phyloP scores from a whole-genome alignment of 495 filamentous ascomycete species.

The Bathelium albidoporum region DNA sequence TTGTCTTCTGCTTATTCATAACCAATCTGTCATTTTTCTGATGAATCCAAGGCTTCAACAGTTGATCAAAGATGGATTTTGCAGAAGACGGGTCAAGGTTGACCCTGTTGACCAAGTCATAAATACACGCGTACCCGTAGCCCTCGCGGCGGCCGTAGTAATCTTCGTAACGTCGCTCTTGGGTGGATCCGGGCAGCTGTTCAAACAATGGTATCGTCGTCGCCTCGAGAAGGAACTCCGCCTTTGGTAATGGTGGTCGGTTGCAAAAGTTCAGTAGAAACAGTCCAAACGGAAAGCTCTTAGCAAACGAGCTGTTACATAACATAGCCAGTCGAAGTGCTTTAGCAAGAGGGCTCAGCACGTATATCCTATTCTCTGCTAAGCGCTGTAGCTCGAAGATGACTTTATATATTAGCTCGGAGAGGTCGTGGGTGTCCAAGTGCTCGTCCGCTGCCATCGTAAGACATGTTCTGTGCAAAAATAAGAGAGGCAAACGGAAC shows the following conservation, averaged over 20 bases:
- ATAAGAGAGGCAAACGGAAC: conserved; percentile 17
- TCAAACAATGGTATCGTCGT: conserved; percentile 21
- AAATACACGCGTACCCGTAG: conserved; percentile 33
- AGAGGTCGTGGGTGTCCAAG: background rate
- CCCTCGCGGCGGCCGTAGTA: conserved; percentile 34
- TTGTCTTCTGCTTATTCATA: conserved; percentile 36
- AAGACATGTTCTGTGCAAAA: conserved; percentile 23
- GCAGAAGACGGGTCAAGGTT: conserved; percentile 17
- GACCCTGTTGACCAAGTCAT: conserved; percentile 35
- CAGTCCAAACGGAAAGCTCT: conserved; percentile 19
- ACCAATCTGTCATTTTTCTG: conserved; percentile 32
- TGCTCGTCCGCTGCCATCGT: background rate
- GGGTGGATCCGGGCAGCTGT: background rate
- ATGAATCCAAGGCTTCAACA: conserved; percentile 31
- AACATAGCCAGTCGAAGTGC: conserved; percentile 21
- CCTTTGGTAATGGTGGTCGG: conserved; percentile 23
- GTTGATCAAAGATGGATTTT: conserved; percentile 22
- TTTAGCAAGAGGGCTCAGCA: conserved; percentile 21
- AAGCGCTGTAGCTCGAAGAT: conserved; percentile 17
- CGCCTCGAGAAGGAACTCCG: conserved; percentile 33
- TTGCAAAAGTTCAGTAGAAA: conserved; percentile 25
- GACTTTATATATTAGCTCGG: conserved; percentile 4
- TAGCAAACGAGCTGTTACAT: conserved; percentile 9
- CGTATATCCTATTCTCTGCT: conserved; percentile 21
- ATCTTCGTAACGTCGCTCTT: conserved; percentile 23